These are phyloP conservation scores for Diutina sp. DNA, from an alignment of 1,139 yeast species.

Conservation along the genomic window DNA sequence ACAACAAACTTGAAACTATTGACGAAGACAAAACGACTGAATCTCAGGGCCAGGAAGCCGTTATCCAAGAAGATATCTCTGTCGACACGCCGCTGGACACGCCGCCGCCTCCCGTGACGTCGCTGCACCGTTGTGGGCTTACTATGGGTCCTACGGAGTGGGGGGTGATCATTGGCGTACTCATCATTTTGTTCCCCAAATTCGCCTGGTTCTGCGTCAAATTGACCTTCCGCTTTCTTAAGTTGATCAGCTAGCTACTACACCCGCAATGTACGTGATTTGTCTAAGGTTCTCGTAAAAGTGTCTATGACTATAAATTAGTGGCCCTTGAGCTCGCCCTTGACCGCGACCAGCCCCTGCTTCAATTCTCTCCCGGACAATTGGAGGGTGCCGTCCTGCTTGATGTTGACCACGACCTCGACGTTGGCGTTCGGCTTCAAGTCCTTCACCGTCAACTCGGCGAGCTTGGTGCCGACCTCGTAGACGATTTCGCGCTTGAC, in stretches of 20 bases:
- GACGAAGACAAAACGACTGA: too few relatives aligned
- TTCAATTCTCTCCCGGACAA: constrained; percentile 75
- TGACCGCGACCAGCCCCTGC: constrained; percentile 46
- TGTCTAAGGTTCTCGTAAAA: too few relatives aligned
- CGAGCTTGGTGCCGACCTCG: constrained; percentile 65
- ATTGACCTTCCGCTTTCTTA: not conserved
- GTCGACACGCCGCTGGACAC: too few relatives aligned
- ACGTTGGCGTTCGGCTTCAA: constrained; percentile 55
- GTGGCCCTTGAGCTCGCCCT: constrained; percentile 26
- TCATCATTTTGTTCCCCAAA: not conserved
- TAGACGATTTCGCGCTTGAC: constrained; percentile 59
- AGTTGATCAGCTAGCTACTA: not conserved
- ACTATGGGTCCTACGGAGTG: not conserved
- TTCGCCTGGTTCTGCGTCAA: not conserved
- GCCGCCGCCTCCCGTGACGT: too few relatives aligned
- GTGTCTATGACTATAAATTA: too few relatives aligned
- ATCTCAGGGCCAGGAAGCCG: too few relatives aligned
- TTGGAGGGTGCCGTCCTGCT: constrained; percentile 73
- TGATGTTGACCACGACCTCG: constrained; percentile 74
- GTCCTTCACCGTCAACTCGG: constrained; percentile 66
- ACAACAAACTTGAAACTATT: too few relatives aligned
- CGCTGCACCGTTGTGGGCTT: not conserved
- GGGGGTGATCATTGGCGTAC: not conserved
- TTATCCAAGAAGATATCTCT: too few relatives aligned
- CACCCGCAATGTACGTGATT: not conserved